These are phyloP conservation scores for Candida maesae DNA, from an alignment of 805 yeast genomes.

Conservation along the genomic window DNA sequence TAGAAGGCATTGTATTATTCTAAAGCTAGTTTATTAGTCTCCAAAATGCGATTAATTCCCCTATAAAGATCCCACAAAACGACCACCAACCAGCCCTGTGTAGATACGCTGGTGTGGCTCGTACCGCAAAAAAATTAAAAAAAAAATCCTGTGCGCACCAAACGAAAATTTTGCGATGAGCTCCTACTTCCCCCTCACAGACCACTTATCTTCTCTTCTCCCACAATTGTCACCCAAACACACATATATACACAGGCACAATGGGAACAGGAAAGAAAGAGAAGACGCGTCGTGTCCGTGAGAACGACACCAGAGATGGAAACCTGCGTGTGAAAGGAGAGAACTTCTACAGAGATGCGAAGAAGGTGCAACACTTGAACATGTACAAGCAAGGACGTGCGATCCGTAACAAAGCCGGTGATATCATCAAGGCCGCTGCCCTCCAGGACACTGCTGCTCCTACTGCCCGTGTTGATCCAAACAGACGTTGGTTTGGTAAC, in stretches of 20 bases:
- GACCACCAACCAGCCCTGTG: too few relatives aligned
- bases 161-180: conserved; percentile 17
- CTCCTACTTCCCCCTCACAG: conserved; percentile 1
- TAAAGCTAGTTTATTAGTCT: too few relatives aligned
- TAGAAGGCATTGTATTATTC: too few relatives aligned
- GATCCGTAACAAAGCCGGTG: conserved; percentile 81
- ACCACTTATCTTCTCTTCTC: not conserved
- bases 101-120: too few relatives aligned
- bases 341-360: conserved; percentile 92
- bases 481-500: conserved; percentile 96
- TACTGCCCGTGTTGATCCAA: conserved; percentile 90
- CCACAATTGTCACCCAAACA: not conserved
- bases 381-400: conserved; percentile 95
- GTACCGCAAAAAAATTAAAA: not conserved
- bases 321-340: conserved; percentile 94
- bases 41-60: too few relatives aligned
- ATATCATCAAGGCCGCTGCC: conserved; percentile 79
- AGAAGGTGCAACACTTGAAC: conserved; percentile 80
- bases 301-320: conserved; percentile 80
- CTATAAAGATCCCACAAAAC: too few relatives aligned
- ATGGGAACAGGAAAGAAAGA: conserved; percentile 97
- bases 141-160: not conserved
- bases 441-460: conserved; percentile 87
- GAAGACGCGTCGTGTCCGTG: conserved; percentile 78
- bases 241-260: not conserved